Evolutionary conservation across 192 early-diverging fungal genomes (phyloP).

Genomic region (Podila verticillata): DNA sequence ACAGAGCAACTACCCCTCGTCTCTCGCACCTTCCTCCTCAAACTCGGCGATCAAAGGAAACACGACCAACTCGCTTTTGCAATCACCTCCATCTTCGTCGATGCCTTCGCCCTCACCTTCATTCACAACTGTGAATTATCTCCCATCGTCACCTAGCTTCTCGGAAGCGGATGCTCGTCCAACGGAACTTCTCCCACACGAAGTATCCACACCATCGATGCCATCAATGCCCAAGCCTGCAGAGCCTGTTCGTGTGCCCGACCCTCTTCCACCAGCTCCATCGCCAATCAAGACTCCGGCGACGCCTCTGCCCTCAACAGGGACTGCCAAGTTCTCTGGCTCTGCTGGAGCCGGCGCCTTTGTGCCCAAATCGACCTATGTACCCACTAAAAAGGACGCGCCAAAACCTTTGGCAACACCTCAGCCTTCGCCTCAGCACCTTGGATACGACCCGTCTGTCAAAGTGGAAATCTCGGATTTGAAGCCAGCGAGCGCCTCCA

Average conservation of each 20-base stretch:
- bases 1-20: not conserved
- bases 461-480: constrained; percentile 36
- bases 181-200: constrained; percentile 5
- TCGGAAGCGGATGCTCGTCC: constrained; percentile 24
- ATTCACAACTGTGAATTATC: constrained; percentile 26
- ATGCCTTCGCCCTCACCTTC: constrained; percentile 28
- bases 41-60: not conserved
- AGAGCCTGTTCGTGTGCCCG: not conserved
- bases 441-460: constrained; percentile 21
- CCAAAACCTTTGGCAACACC: constrained; percentile 3
- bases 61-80: not conserved
- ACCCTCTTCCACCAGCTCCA: not conserved
- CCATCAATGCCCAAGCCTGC: not conserved
- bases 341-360: constrained; percentile 9
- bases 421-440: constrained; percentile 1
- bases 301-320: not conserved
- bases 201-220: not conserved
- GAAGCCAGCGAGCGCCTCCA: not conserved
- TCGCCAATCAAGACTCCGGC: not conserved
- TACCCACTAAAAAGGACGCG: constrained; percentile 31
- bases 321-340: not conserved
- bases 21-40: not conserved
- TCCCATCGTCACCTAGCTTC: constrained; percentile 25
- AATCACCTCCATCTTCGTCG: constrained; percentile 14
- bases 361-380: constrained; percentile 30